These are phyloP conservation scores for Eragrostis curvula DNA, from an alignment of 176 grass and related monocot genomes.

Conservation along the genomic window DNA sequence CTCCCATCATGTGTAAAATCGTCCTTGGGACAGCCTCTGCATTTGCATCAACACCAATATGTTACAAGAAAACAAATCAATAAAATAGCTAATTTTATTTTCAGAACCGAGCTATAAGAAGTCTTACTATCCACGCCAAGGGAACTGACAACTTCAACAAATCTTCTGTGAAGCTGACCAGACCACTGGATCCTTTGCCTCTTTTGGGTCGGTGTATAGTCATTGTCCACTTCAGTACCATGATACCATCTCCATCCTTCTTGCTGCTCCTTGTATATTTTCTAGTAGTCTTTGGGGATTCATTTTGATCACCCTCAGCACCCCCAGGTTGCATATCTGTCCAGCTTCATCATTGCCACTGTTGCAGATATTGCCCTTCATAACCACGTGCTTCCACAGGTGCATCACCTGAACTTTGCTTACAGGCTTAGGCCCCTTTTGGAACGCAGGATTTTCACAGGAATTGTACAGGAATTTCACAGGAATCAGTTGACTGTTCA, in stretches of 20 bases:
- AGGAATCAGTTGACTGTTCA: too few species aligned
- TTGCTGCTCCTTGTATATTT: conserved; percentile 45
- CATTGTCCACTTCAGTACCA: conserved; percentile 7
- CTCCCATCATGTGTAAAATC: conserved; percentile 72
- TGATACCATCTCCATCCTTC: conserved; percentile 12
- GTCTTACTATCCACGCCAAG: conserved; percentile 71
- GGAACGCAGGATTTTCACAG: too few species aligned
- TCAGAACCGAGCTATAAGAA: background rate
- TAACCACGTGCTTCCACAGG: conserved; percentile 68
- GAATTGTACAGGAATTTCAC: too few species aligned
- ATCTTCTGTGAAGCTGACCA: conserved; percentile 57
- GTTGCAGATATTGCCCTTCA: conserved; percentile 3
- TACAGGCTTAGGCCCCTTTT: too few species aligned
- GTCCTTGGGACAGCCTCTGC: conserved; percentile 64
- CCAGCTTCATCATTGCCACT: background rate
- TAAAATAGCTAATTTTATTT: background rate
- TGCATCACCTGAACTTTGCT: conserved; percentile 59
- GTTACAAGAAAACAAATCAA: background rate
- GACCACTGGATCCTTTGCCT: conserved; percentile 64
- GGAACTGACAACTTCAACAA: conserved; percentile 49
- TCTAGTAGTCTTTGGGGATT: background rate
- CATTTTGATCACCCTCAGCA: background rate
- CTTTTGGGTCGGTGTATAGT: conserved; percentile 28
- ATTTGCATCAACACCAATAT: conserved; percentile 8
- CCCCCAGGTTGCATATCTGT: background rate